Conservation (phyloP, 192 early-diverging fungal genomes). For the Gigaspora rosea region DNA sequence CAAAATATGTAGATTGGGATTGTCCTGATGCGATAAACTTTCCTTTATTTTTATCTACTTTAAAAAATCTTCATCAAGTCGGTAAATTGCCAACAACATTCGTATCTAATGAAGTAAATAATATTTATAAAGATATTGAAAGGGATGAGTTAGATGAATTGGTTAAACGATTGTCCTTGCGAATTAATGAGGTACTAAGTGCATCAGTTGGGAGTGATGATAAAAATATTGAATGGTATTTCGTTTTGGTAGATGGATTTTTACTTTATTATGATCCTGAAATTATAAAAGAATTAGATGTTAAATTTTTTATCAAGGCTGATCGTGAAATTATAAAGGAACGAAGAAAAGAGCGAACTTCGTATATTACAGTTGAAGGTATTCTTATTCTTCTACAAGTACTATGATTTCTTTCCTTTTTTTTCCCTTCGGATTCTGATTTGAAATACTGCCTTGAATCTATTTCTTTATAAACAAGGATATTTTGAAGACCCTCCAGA, state of each 20-base stretch:
- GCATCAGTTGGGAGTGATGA: neutral
- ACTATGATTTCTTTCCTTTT: too few relatives aligned
- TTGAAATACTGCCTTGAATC: too few relatives aligned
- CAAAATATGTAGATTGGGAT: constrained; percentile 73
- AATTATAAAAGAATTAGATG: constrained; percentile 47
- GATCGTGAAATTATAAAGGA: constrained; percentile 61
- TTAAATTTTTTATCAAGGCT: constrained; percentile 60
- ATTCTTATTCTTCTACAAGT: too few relatives aligned
- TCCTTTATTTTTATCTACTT: constrained; percentile 30
- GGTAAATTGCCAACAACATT: constrained; percentile 40
- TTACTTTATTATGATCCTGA: constrained; percentile 63
- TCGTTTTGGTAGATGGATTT: constrained; percentile 78
- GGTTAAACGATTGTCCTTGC: neutral
- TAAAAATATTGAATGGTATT: constrained; percentile 26
- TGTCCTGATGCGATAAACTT: constrained; percentile 71
- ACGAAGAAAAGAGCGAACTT: constrained; percentile 60
- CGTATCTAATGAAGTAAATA: constrained; percentile 41
- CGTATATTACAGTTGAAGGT: constrained; percentile 67
- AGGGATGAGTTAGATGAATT: neutral
- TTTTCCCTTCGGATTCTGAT: too few relatives aligned
- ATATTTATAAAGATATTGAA: neutral
- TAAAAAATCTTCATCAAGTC: constrained; percentile 41
- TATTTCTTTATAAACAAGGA: constrained; percentile 34
- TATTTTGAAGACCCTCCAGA: constrained; percentile 73
- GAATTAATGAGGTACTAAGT: neutral